These are phyloP conservation scores for Mitragyna speciosa DNA, from an alignment of 257 asterid species.

Conservation along the genomic window DNA sequence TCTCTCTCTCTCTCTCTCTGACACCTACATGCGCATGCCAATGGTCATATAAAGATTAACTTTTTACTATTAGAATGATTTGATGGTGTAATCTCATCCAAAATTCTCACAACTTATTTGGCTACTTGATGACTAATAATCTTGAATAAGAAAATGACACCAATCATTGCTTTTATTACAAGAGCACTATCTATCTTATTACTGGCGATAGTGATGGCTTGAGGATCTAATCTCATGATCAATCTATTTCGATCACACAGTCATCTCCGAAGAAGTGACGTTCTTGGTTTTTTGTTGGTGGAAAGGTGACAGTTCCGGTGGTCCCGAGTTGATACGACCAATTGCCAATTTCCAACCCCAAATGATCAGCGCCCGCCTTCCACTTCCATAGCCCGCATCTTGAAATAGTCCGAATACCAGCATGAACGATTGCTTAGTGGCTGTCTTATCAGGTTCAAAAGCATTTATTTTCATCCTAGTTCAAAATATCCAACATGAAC, in stretches of 20 bases:
- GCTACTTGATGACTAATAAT: background rate
- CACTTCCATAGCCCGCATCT: background rate
- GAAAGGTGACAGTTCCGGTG: constrained; percentile 43
- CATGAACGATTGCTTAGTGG: too few species aligned
- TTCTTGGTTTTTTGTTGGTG: constrained; percentile 37
- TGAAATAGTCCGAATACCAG: background rate
- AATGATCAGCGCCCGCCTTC: constrained; percentile 5
- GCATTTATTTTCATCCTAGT: too few species aligned
- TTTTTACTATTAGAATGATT: background rate
- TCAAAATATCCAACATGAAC: too few species aligned
- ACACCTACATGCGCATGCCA: too few species aligned
- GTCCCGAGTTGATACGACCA: background rate
- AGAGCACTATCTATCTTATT: background rate
- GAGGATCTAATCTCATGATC: background rate
- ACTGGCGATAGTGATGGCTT: background rate
- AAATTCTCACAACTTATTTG: background rate
- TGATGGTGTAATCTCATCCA: background rate
- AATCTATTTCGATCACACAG: background rate
- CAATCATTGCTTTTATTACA: background rate
- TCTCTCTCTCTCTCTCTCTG: too few species aligned
- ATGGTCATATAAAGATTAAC: background rate
- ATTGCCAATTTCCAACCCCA: background rate
- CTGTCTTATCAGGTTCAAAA: too few species aligned
- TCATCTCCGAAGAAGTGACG: constrained; percentile 8
- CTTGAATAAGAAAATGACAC: background rate